Percentiles rank a stretch among this genome's conserved stretches.
Conservation (phyloP, 306 rosid species). For the Sechiopsis laciniata region DNA sequence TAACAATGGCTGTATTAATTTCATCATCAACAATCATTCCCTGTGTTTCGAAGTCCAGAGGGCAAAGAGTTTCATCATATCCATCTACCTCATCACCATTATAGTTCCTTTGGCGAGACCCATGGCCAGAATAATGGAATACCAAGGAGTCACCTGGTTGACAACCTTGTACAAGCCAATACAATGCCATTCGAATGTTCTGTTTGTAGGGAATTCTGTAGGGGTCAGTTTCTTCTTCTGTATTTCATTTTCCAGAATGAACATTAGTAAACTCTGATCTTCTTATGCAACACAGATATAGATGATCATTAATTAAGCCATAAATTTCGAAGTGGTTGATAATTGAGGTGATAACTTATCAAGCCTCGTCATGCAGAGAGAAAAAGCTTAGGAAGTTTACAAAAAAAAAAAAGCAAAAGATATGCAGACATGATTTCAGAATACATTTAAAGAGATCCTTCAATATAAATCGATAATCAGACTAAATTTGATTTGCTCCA, state of each 20-base stretch:
- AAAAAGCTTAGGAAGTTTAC: neutral
- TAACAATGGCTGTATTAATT: conserved; percentile 69
- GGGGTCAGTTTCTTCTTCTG: conserved; percentile 96
- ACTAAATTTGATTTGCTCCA: neutral
- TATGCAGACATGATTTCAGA: neutral
- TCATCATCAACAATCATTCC: conserved; percentile 99
- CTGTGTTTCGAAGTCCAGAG: conserved; percentile 94
- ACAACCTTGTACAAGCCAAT: conserved; percentile 94
- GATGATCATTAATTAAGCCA: too few species aligned
- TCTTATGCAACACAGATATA: too few species aligned
- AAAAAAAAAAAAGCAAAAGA: neutral
- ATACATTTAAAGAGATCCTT: neutral
- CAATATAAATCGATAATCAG: neutral
- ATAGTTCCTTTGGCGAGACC: conserved; percentile 82
- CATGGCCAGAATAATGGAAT: conserved; percentile 99
- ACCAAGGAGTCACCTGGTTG: conserved; percentile 90
- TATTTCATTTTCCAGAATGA: conserved; percentile 32
- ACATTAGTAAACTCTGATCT: neutral
- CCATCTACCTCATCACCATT: conserved; percentile 93
- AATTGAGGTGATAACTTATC: neutral
- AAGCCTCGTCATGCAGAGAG: neutral
- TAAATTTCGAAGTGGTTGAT: neutral
- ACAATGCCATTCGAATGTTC: conserved; percentile 93
- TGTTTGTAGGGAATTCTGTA: conserved; percentile 59
- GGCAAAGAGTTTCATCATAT: conserved; percentile 90